Evolutionary conservation across 2,329 filamentous ascomycete genomes (phyloP), one percentile per base, ranked within the genome.

Genomic region (Fusarium caatingaense): DNA sequence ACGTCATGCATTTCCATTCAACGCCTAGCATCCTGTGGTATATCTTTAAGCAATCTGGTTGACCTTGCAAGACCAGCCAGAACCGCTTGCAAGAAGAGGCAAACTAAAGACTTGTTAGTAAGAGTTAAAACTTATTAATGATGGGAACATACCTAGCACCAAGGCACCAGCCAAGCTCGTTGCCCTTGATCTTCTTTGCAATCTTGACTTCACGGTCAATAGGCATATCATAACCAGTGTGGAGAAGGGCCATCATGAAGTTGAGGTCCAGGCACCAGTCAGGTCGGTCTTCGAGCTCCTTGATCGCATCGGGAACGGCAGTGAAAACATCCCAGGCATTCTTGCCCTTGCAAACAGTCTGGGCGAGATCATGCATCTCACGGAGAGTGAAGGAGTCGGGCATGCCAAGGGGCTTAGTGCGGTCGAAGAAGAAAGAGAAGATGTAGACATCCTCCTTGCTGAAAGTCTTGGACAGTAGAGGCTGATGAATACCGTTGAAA

Each of bases 371-470:
- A 76, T 94, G 91, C 76, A 99, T 87, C 84, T 99, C 96, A 51
- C 91, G 88, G 34, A 99, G 84, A 1, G 94, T 98, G 82, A 98
- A 99, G 8, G 92, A 94, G 72, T 97, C 94, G n/a, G 97, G 96
- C 94, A 99, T 98, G 72, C 97, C 97, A 13, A 99, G 89, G 7
- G 94, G 93, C 79, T 93, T 88, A 25, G 93, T 97, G 76, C 97
- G 94, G 84, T 99, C 96, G 83, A 92, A 98, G 83, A 99, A 99
- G 87, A 97, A 99, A 30, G 93, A 97, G 82, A 99, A 95, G 74
- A 98, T 93, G 83, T 95, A 99, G 41, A 98, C 89, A 76, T 98
- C 94, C 81, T 98, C 95, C 68, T 87, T 88, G 27, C 93, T 85
- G 76, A 99, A 99, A 0, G 96, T 99, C 86, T 97, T 97, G 73